A percentile compares a stretch with the other conserved stretches of the same genome.
Conservation (phyloP, 176 grass and related monocot genomes). For the Chloris gayana region DNA sequence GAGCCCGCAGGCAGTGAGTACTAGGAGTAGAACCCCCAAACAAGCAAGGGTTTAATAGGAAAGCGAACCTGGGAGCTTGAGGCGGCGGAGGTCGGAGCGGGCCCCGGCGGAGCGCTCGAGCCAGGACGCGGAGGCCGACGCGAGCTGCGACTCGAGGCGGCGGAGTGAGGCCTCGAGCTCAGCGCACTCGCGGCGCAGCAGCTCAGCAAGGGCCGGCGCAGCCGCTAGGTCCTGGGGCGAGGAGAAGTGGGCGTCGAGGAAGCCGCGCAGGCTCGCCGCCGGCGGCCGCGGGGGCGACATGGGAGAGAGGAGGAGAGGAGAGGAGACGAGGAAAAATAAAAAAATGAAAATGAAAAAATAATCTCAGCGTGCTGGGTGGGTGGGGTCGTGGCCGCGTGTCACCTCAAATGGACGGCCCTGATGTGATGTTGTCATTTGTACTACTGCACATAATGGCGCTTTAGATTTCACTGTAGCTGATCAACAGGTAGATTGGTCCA, state of each 20-base stretch:
- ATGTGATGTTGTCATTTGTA: no score
- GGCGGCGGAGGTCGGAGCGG: conserved; percentile 19
- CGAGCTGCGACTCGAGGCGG: conserved; percentile 50
- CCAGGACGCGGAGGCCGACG: conserved; percentile 43
- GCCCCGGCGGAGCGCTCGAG: conserved; percentile 45
- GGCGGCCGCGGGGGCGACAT: conserved; percentile 27
- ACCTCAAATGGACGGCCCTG: no score
- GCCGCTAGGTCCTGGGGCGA: conserved; percentile 42
- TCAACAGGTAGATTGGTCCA: no score
- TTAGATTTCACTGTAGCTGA: no score
- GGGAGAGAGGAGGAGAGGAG: background rate
- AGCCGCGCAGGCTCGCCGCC: conserved; percentile 37
- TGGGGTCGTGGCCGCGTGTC: background rate
- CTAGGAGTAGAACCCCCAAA: background rate
- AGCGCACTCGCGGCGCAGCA: conserved; percentile 58
- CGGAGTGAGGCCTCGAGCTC: conserved; percentile 49
- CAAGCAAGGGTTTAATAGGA: conserved; percentile 25
- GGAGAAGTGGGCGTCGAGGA: conserved; percentile 59
- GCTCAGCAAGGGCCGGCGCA: conserved; percentile 51
- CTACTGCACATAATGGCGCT: no score
- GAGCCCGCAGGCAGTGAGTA: background rate
- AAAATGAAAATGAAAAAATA: no score
- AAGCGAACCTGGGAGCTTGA: conserved; percentile 40
- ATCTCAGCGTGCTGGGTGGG: background rate
- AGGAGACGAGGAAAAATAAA: background rate